These are phyloP conservation scores for Anisodus acutangulus DNA, from an alignment of 257 asterid genomes.

Conservation along the genomic window DNA sequence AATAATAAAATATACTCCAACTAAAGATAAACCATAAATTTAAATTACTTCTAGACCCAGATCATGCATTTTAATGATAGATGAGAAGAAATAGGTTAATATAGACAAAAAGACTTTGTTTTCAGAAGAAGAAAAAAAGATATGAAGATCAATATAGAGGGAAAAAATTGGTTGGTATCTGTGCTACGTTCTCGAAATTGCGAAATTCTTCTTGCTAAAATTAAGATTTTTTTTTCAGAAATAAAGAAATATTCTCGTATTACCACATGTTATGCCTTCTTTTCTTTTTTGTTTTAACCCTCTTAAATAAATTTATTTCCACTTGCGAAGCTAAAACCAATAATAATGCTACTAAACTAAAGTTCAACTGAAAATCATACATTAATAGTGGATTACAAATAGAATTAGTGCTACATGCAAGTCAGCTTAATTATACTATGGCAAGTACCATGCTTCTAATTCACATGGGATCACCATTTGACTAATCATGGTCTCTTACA, in stretches of 20 bases:
- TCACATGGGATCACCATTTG: conserved; percentile 29
- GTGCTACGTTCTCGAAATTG: background rate
- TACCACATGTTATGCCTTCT: too few species aligned
- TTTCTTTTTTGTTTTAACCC: too few species aligned
- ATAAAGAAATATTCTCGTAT: background rate
- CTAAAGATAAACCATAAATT: too few species aligned
- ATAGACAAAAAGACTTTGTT: too few species aligned
- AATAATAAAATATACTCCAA: too few species aligned
- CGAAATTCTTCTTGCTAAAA: background rate
- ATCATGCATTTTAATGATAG: too few species aligned
- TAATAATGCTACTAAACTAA: background rate
- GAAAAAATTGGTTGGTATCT: too few species aligned
- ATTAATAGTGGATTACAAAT: background rate
- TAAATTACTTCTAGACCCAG: too few species aligned
- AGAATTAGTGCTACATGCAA: background rate
- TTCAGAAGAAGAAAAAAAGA: too few species aligned
- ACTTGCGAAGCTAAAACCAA: background rate
- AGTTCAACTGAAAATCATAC: background rate
- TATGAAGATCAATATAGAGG: too few species aligned
- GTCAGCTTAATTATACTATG: background rate
- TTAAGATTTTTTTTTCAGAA: background rate
- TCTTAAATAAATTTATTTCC: too few species aligned
- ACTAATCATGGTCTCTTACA: background rate
- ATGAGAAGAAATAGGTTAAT: too few species aligned
- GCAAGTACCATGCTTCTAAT: background rate